phyloP scores from a whole-genome alignment of 2,329 filamentous ascomycete genomes.

The Monosporascus sp. region DNA sequence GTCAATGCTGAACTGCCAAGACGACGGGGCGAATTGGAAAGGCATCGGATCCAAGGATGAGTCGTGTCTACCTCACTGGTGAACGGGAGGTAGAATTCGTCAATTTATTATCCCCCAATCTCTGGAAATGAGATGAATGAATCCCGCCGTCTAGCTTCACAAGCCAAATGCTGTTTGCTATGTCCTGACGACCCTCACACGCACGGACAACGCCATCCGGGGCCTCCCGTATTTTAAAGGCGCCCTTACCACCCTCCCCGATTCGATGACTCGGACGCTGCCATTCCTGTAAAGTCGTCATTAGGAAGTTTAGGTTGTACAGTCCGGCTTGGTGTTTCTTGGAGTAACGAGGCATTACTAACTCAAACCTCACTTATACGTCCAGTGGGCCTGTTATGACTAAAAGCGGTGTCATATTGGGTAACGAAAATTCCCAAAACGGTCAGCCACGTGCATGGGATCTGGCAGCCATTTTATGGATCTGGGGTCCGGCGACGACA shows the following conservation, averaged over 20 bases:
- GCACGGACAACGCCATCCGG: no score
- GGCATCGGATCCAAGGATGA: neutral
- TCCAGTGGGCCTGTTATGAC: constrained; percentile 8
- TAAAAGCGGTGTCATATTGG: constrained; percentile 15
- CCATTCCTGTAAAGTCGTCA: no score
- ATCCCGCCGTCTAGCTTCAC: no score
- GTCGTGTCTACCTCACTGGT: neutral
- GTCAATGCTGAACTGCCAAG: constrained; percentile 70
- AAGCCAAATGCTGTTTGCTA: no score
- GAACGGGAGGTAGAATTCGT: constrained; percentile 1
- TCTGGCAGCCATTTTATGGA: constrained; percentile 7
- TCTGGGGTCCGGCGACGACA: constrained; percentile 4
- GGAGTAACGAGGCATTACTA: neutral
- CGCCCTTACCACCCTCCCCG: no score
- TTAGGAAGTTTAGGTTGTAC: no score
- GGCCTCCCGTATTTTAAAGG: no score
- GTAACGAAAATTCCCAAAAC: constrained; percentile 14
- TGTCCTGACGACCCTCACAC: no score
- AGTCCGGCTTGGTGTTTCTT: neutral
- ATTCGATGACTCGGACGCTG: no score
- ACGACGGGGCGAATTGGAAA: constrained; percentile 2
- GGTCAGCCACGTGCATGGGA: constrained; percentile 5
- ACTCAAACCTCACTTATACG: constrained; percentile 8
- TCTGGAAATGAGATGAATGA: no score
- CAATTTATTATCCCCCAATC: no score